Conservation (phyloP, 768 basidiomycete genomes). For the Russula virescens region DNA sequence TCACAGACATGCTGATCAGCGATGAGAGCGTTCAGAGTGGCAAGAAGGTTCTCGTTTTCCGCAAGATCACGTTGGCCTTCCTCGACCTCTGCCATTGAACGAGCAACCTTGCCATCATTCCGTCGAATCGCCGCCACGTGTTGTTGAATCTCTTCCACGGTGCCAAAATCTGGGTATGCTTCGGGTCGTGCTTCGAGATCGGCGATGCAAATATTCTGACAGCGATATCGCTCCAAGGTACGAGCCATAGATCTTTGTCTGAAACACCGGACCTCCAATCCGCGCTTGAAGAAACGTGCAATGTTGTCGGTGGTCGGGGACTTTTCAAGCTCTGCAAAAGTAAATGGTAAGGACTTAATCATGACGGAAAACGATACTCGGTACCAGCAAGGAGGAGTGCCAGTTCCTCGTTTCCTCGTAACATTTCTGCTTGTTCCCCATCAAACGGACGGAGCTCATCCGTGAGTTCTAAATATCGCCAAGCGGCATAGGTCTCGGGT, state of each 20-base stretch:
- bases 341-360: neutral
- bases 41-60: neutral
- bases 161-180: neutral
- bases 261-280: neutral
- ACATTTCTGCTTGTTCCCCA: neutral
- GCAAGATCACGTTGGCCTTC: neutral
- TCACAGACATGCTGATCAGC: neutral
- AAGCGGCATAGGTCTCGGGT: neutral
- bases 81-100: neutral
- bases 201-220: neutral
- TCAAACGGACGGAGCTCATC: neutral
- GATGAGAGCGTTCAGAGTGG: neutral
- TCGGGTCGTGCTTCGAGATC: slow-evolving; percentile 2
- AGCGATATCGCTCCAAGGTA: neutral
- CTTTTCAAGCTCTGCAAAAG: neutral
- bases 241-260: neutral
- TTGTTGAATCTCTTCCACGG: neutral
- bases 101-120: neutral
- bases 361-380: neutral
- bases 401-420: neutral
- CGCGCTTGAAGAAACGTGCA: neutral
- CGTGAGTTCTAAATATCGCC: neutral
- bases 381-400: neutral
- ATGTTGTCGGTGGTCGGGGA: slow-evolving; percentile 1
- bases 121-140: neutral